phyloP scores from a whole-genome alignment of 257 asterid genomes.

The Scutellaria barbata region DNA sequence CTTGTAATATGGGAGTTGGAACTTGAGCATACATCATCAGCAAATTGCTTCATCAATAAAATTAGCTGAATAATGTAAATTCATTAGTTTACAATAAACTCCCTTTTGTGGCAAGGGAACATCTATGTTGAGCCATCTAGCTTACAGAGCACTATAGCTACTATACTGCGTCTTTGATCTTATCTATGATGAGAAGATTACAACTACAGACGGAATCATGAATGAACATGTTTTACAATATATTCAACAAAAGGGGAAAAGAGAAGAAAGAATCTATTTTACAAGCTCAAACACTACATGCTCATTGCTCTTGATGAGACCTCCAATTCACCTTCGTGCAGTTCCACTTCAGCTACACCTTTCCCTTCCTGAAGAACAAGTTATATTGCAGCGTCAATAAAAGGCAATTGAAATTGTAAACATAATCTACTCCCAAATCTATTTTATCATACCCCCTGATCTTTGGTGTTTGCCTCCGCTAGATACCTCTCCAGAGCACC shows the following conservation, averaged over 20 bases:
- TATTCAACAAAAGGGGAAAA: slow-evolving; percentile 2
- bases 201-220: slow-evolving; percentile 20
- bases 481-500: slow-evolving; percentile 72
- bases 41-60: too few relatives aligned
- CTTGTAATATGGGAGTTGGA: too few relatives aligned
- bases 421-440: slow-evolving; percentile 10
- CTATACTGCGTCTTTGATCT: slow-evolving; percentile 31
- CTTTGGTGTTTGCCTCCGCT: slow-evolving; percentile 45
- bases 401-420: slow-evolving; percentile 14
- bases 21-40: too few relatives aligned
- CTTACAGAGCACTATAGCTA: slow-evolving; percentile 23
- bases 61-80: slow-evolving; percentile 17
- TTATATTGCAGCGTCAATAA: slow-evolving; percentile 26
- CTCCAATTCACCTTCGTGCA: slow-evolving; percentile 61
- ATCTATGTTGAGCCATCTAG: slow-evolving; percentile 26
- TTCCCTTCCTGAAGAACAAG: slow-evolving; percentile 52
- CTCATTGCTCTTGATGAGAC: slow-evolving; percentile 76
- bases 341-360: slow-evolving; percentile 41
- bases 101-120: slow-evolving; percentile 10
- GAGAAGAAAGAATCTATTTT: background rate
- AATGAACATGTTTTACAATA: slow-evolving; percentile 27
- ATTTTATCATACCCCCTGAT: slow-evolving; percentile 46
- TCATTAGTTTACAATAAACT: slow-evolving; percentile 29
- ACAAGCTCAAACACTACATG: slow-evolving; percentile 52
- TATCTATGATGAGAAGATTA: slow-evolving; percentile 29